Evolutionary conservation across 371 early-diverging fungal species (phyloP).

Genomic region (Batrachochytrium dendrobatidis): DNA sequence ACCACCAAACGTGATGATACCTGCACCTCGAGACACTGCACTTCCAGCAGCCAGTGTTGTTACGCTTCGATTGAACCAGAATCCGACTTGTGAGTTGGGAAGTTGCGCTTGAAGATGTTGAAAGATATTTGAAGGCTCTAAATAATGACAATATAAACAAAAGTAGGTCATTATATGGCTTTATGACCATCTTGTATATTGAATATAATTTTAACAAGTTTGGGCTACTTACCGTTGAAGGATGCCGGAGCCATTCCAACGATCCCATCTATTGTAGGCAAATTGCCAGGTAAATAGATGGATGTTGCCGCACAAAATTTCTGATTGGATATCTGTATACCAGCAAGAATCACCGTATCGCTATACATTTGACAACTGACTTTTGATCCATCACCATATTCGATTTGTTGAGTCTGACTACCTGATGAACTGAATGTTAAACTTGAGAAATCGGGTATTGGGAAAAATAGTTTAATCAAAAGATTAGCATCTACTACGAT

Average conservation of each 20-base stretch:
- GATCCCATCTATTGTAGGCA: neutral
- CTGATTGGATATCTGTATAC: neutral
- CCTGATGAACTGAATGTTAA: neutral
- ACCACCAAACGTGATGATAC: neutral
- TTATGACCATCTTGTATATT: neutral
- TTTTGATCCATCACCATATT: neutral
- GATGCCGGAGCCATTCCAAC: neutral
- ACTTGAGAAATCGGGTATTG: neutral
- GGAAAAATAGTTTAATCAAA: neutral
- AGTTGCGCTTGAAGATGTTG: neutral
- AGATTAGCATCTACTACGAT: neutral
- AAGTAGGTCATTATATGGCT: neutral
- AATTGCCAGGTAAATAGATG: neutral
- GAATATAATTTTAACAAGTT: neutral
- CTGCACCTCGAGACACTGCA: neutral
- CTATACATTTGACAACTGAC: neutral
- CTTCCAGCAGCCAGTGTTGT: neutral
- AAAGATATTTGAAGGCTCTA: neutral
- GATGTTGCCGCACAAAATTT: neutral
- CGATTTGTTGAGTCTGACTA: neutral
- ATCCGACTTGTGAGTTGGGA: neutral
- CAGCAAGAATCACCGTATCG: neutral
- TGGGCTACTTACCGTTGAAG: neutral
- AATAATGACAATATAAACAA: neutral
- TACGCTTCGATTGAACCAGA: neutral